phyloP scores from a whole-genome alignment of 148 eudicot species.

The Mesembryanthemum crystallinum region DNA sequence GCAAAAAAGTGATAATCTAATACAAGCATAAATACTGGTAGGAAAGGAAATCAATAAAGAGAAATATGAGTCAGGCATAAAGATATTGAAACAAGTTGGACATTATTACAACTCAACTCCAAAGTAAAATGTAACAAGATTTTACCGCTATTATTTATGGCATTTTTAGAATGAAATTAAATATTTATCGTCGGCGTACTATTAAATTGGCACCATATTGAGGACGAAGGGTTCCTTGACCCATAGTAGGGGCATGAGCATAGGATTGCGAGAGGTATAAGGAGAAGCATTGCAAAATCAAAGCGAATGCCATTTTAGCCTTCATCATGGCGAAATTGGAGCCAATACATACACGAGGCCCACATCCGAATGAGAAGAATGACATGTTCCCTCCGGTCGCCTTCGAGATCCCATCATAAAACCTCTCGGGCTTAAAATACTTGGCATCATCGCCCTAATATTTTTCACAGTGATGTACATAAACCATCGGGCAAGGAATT shows the following conservation, averaged over 20 bases:
- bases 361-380: slow-evolving; percentile 33
- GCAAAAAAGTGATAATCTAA: no score
- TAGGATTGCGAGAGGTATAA: slow-evolving; percentile 30
- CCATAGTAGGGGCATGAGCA: slow-evolving; percentile 24
- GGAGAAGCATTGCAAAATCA: slow-evolving; percentile 28
- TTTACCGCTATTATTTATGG: no score
- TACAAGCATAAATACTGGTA: no score
- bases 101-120: no score
- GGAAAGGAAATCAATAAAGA: no score
- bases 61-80: no score
- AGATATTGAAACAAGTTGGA: no score
- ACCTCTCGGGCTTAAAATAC: slow-evolving; percentile 26
- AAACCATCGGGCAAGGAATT: slow-evolving; percentile 3
- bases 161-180: no score
- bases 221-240: slow-evolving; percentile 26
- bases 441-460: slow-evolving; percentile 31
- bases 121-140: no score
- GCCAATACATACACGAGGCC: slow-evolving; percentile 31
- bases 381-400: slow-evolving; percentile 16
- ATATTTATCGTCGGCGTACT: slow-evolving; percentile 1
- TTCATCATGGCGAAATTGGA: slow-evolving; percentile 32
- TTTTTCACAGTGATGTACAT: slow-evolving; percentile 15
- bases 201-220: slow-evolving; percentile 27
- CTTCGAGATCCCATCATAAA: slow-evolving; percentile 25
- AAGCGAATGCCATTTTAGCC: slow-evolving; percentile 23